Conservation (phyloP, 768 basidiomycete genomes). For the Suillus lakei region DNA sequence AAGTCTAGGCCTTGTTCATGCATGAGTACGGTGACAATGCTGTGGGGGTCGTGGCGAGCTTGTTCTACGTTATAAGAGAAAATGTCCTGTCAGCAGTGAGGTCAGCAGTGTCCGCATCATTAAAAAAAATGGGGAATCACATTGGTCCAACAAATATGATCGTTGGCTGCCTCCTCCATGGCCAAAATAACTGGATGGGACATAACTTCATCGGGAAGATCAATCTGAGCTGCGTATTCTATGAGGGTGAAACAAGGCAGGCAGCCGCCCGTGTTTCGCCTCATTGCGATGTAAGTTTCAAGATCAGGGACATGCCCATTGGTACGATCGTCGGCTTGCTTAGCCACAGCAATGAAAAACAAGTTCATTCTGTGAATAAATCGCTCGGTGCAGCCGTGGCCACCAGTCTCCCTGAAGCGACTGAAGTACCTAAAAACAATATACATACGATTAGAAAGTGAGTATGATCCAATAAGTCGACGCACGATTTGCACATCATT, state of each 20-base stretch:
- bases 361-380: constrained; percentile 43
- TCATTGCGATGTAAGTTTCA: constrained; percentile 55
- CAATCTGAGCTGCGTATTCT: constrained; percentile 56
- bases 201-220: constrained; percentile 58
- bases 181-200: constrained; percentile 52
- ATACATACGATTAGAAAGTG: neutral
- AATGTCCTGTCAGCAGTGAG: constrained; percentile 54
- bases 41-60: constrained; percentile 67
- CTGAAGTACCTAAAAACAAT: constrained; percentile 37
- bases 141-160: constrained; percentile 55
- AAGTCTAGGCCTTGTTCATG: constrained; percentile 57
- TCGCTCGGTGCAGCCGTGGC: constrained; percentile 43
- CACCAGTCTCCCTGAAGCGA: constrained; percentile 41
- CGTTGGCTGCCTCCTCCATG: constrained; percentile 52
- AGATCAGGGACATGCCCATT: constrained; percentile 43
- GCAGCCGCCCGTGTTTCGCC: constrained; percentile 57
- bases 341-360: constrained; percentile 46
- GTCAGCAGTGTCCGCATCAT: neutral
- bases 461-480: no score
- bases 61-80: constrained; percentile 81
- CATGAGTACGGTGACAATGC: constrained; percentile 75
- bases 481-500: constrained; percentile 39
- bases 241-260: constrained; percentile 54
- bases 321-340: constrained; percentile 47
- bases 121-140: constrained; percentile 26